These are phyloP conservation scores for Apiospora hydei DNA, from an alignment of 2,329 filamentous ascomycete genomes.

Conservation along the genomic window DNA sequence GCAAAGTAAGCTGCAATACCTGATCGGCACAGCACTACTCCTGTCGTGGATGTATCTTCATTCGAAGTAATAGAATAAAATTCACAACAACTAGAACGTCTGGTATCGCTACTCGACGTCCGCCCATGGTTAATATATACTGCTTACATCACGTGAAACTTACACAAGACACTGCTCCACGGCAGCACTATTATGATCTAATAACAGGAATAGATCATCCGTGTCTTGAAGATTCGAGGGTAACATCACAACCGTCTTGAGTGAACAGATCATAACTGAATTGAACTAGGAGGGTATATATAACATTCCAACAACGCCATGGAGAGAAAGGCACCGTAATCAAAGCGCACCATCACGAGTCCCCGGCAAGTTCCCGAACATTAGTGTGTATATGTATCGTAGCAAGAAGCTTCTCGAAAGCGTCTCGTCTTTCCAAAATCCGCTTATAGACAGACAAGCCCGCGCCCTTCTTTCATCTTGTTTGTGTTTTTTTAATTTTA, in stretches of 20 bases:
- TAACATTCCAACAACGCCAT: not conserved
- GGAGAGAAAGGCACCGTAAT: not conserved
- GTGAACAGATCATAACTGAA: not conserved
- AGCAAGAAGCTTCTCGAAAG: not conserved
- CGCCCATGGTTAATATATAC: too few species aligned
- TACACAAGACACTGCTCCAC: too few species aligned
- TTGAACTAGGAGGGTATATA: conserved; percentile 14
- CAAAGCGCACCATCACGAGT: not conserved
- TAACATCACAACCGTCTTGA: not conserved
- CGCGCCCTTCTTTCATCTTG: not conserved
- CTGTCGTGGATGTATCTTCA: too few species aligned
- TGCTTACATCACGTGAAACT: too few species aligned
- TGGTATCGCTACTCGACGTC: too few species aligned
- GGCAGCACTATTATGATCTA: too few species aligned
- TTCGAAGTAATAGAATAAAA: too few species aligned
- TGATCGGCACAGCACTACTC: too few species aligned
- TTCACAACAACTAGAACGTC: too few species aligned
- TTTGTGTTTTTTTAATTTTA: not conserved
- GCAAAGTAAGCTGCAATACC: too few species aligned
- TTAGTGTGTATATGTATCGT: not conserved
- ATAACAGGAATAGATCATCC: not conserved
- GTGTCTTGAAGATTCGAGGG: too few species aligned
- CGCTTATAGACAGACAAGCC: not conserved
- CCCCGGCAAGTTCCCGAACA: not conserved
- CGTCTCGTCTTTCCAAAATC: not conserved